Evolutionary conservation across 2,329 filamentous ascomycete species (phyloP), one percentile per base, ranked within the genome.

Genomic region (Xylariaceae sp.): DNA sequence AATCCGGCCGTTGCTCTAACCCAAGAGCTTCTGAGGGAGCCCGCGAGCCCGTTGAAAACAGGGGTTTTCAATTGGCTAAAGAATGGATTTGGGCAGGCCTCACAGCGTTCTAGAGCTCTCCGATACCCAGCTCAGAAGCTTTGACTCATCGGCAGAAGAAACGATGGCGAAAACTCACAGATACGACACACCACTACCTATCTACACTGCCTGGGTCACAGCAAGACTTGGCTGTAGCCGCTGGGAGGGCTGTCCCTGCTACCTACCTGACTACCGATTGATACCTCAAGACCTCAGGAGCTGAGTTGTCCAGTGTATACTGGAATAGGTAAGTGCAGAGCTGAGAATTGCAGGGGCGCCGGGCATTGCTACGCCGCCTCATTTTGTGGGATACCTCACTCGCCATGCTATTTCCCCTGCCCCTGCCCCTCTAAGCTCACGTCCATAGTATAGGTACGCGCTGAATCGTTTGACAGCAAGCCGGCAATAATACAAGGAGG

Each of bases 341-440:
- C 41, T 43, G 41, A 43, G 21, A 19, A 43, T 43, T 26, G 15
- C 29, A 53, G 50, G 42, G 46, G 43, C n/a, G 48, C 13, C 13
- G 10, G 34, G 51, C 29, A 32, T 46, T 30, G 13, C 30, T 42
- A 51, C 49, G 52, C 55, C 46, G 55, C 55, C 55, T 57, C 46
- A 39, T 49, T 46, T 45, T 15, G 15, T n/a, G 16, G 45, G 45
- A 15, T 41, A 44, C 16, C 21, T 26, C 18, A 15, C 12, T 43
- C 41, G 21, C 21, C 12, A 22, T 42, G 40, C 41, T 29, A n/a
- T 29, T 13, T 5, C 18, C 39, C 39, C 26, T 34, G n/a, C 10
- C 32, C 13, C 32, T 34, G 6, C 9, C 32, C 10, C 41, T 43
- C 18, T 18, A 43, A 43, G 41, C 41, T 29, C 21, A 13, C 21